phyloP scores from a whole-genome alignment of 2,329 filamentous ascomycete genomes.

The Penicillium nordicum region DNA sequence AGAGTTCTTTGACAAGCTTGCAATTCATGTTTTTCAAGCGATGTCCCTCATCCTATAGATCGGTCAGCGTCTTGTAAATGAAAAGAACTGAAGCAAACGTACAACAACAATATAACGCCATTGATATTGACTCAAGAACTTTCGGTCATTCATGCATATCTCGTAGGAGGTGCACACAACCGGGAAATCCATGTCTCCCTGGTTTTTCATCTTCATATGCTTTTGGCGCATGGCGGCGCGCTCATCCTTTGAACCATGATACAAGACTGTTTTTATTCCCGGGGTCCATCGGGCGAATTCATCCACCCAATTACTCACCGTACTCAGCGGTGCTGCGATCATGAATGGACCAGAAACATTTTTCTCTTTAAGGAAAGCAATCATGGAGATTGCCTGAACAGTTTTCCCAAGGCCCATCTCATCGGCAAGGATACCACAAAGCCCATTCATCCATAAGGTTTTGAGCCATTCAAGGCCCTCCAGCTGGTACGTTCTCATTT shows the following conservation, averaged over 20 bases:
- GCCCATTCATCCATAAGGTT: conserved; percentile 77
- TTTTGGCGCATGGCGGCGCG: conserved; percentile 71
- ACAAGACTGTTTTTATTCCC: conserved; percentile 79
- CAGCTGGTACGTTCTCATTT: conserved; percentile 90
- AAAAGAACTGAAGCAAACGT: conserved; percentile 16
- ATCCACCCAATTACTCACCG: conserved; percentile 91
- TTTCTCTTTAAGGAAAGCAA: conserved; percentile 82
- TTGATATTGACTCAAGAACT: conserved; percentile 74
- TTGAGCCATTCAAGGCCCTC: conserved; percentile 93
- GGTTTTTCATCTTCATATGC: conserved; percentile 63
- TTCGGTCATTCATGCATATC: conserved; percentile 87
- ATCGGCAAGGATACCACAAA: conserved; percentile 87
- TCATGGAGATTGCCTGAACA: conserved; percentile 81
- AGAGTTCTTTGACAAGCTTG: conserved; percentile 80
- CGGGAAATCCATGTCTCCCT: conserved; percentile 71
- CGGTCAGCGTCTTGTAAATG: conserved; percentile 12
- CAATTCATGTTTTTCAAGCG: conserved; percentile 97
- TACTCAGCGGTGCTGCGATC: conserved; percentile 86
- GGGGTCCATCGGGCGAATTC: conserved; percentile 92
- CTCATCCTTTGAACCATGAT: conserved; percentile 78
- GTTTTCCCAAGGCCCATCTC: conserved; percentile 96
- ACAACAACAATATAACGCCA: conserved; percentile 98
- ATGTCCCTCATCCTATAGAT: conserved; percentile 78
- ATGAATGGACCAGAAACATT: conserved; percentile 86
- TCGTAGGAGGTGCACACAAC: conserved; percentile 95